Base-by-base conservation (phyloP, 306 rosid genomes). In the Adenanthera pavonina region DNA sequence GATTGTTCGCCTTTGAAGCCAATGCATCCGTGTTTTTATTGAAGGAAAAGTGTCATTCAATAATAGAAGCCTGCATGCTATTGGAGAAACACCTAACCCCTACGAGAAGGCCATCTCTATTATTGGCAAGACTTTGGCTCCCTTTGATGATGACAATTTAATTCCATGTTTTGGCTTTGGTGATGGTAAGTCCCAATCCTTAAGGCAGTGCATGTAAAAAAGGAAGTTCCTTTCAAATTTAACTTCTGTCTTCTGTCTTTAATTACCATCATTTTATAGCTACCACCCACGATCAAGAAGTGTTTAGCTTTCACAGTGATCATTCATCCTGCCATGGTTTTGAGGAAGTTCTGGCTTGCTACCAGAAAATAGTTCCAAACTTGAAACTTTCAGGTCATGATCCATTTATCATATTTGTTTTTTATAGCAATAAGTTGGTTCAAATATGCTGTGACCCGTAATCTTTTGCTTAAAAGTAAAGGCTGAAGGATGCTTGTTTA, bases 91-190 rank as follows among this genome's bases (percentile, higher is more conserved):
- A 20, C 94, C 99, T 3, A 95, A 95, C 83, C 99, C 99, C 1
- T 95, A 95, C 68, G 97, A 92, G 86, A 91, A 89, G 69, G 97
- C 99, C 5, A 85, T 95, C 47, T 74, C 95, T 1, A 88, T 95
- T 44, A 72, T 93, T 35, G 97, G 99, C 76, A 95, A 91, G 84
- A 95, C 99, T 62, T 78, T 95, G 85, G 91, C 99, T 72, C 95
- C 99, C 44, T 92, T 95, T 75, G 97, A 93, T 77, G 99, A 95
- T 48, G 99, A 95, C 80, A 91, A 91, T 85, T 87, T 95, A 78
- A 95, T 95, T 84, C 97, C 99, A 86, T 95, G 98, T 60, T 95
- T 89, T 81, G 98, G 97, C 76, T 95, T 95, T 83, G 99, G 99
- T 74, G 97, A 92, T 85, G 91, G 97, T 95, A 87, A 72, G 71